phyloP scores from a whole-genome alignment of 2,329 filamentous ascomycete genomes.

The Verticillium dahliae region DNA sequence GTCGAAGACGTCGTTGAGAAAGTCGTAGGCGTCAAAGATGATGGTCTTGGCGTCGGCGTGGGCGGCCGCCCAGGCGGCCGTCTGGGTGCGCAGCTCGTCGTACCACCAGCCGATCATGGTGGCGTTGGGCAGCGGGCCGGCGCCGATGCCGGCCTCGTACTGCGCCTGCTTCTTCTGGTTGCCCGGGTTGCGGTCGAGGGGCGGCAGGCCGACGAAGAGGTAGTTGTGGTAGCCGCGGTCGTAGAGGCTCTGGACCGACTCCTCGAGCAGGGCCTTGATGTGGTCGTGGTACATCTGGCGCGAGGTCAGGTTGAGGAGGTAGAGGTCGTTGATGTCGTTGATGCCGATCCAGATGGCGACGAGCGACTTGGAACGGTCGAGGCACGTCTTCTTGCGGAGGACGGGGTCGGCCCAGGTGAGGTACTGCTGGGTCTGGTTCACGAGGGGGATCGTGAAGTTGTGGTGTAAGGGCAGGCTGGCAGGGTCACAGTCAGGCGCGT shows the following conservation, averaged over 20 bases:
- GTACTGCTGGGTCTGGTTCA: conserved; percentile 44
- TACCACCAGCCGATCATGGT: conserved; percentile 1
- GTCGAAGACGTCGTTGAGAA: conserved; percentile 21
- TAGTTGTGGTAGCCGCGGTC: conserved; percentile 43
- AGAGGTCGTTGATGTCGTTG: conserved; percentile 47
- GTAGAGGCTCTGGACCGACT: conserved; percentile 30
- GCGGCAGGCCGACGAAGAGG: conserved; percentile 44
- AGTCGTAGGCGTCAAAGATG: conserved; percentile 23
- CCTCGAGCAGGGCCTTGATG: conserved; percentile 38
- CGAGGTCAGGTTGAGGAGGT: not conserved
- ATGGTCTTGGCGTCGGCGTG: conserved; percentile 14
- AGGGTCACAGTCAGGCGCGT: no score
- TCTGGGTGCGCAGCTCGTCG: conserved; percentile 6
- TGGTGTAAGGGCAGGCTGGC: conserved; percentile 41
- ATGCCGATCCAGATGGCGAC: conserved; percentile 49
- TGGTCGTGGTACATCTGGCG: conserved; percentile 23
- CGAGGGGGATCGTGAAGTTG: conserved; percentile 39
- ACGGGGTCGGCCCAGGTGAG: conserved; percentile 33
- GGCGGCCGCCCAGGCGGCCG: conserved; percentile 21
- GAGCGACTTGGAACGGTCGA: conserved; percentile 30
- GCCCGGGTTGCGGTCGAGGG: conserved; percentile 24
- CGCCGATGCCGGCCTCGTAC: not conserved
- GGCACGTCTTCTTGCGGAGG: conserved; percentile 17
- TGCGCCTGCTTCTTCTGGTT: not conserved
- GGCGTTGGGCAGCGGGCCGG: not conserved